phyloP scores from a whole-genome alignment of 1,284 basidiomycete genomes.

The Jaminaea rosea region DNA sequence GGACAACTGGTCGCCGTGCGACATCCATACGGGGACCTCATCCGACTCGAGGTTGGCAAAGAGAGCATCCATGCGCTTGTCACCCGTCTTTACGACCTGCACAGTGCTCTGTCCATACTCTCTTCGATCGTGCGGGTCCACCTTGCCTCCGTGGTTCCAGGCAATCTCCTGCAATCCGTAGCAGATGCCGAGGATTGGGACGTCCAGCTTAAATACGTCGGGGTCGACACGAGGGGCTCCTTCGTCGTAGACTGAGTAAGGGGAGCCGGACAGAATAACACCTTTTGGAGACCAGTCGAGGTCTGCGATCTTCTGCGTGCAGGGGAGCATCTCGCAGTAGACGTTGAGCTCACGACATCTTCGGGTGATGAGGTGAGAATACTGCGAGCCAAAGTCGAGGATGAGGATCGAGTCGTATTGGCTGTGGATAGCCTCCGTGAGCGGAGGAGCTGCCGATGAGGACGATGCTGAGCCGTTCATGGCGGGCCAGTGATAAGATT shows the following conservation, averaged over 20 bases:
- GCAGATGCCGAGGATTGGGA: conserved; percentile 93
- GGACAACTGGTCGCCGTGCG: conserved; percentile 89
- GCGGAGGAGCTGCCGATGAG: conserved; percentile 4
- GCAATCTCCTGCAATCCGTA: conserved; percentile 99
- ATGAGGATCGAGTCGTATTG: conserved; percentile 95
- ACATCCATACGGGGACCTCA: conserved; percentile 89
- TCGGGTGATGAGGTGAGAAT: conserved; percentile 95
- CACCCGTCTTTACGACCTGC: conserved; percentile 62
- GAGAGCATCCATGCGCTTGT: conserved; percentile 58
- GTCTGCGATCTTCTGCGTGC: conserved; percentile 83
- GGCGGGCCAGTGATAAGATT: no score
- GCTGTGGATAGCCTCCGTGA: conserved; percentile 64
- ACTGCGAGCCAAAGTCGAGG: conserved; percentile 96
- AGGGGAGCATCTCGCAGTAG: conserved; percentile 96
- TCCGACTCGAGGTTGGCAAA: conserved; percentile 77
- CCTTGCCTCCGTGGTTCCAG: conserved; percentile 75
- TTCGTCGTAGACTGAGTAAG: conserved; percentile 91
- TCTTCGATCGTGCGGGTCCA: conserved; percentile 78
- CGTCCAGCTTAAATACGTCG: conserved; percentile 78
- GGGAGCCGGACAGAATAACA: conserved; percentile 94
- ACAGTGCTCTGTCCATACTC: conserved; percentile 91
- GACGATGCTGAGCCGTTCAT: no score
- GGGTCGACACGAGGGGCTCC: conserved; percentile 92
- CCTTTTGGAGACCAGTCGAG: conserved; percentile 92
- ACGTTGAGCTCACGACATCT: conserved; percentile 96